Percentiles rank a stretch among this genome's conserved stretches.
phyloP scores from a whole-genome alignment of 2,329 filamentous ascomycete species.

The Didymella pomorum region DNA sequence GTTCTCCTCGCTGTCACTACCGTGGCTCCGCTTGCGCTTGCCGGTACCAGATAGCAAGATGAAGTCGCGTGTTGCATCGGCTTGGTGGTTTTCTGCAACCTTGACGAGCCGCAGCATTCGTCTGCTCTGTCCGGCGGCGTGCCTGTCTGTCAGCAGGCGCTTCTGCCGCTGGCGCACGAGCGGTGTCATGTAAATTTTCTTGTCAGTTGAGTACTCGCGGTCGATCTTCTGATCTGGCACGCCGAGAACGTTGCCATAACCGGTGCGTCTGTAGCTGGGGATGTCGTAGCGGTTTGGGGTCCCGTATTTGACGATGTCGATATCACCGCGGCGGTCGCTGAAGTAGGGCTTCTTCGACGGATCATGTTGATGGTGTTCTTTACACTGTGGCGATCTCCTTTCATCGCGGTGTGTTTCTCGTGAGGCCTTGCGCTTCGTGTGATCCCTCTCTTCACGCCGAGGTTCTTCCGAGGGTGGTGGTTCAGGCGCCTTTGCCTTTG shows the following conservation, averaged over 20 bases:
- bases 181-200: conserved; percentile 48
- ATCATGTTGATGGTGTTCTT: conserved; percentile 9
- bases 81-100: background rate
- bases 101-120: conserved; percentile 43
- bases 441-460: conserved; percentile 19
- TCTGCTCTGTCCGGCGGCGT: conserved; percentile 28
- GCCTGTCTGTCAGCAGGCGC: conserved; percentile 54
- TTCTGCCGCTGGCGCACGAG: conserved; percentile 54
- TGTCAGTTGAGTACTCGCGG: conserved; percentile 65
- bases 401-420: conserved; percentile 12
- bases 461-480: conserved; percentile 21
- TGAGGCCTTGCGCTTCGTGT: conserved; percentile 18
- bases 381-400: conserved; percentile 49
- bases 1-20: conserved; percentile 26
- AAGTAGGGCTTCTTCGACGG: conserved; percentile 29
- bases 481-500: conserved; percentile 49
- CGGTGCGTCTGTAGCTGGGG: conserved; percentile 73
- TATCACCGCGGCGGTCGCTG: conserved; percentile 77
- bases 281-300: conserved; percentile 74
- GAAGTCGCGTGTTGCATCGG: conserved; percentile 37
- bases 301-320: conserved; percentile 77
- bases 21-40: conserved; percentile 32
- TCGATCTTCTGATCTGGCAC: conserved; percentile 71
- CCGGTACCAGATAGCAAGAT: conserved; percentile 33
- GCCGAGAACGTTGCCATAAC: conserved; percentile 76